These are phyloP conservation scores for Casuarina equisetifolia DNA, from an alignment of 306 rosid genomes.

Conservation along the genomic window DNA sequence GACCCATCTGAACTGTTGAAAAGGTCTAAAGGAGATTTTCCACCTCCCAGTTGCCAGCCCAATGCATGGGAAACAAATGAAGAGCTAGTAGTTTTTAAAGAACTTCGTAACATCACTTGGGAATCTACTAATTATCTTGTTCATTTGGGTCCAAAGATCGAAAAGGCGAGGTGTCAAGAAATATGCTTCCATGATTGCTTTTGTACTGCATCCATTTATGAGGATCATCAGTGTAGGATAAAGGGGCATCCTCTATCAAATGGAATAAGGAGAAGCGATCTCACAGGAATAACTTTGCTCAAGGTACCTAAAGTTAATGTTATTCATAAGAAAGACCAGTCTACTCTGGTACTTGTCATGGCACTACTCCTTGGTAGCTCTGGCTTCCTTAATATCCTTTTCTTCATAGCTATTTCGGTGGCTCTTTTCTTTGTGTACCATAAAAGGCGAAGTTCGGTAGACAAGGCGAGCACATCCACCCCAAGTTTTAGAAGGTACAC, in stretches of 20 bases:
- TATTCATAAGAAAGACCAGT: neutral
- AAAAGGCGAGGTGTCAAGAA: slow-evolving; percentile 10
- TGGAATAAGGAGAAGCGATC: slow-evolving; percentile 20
- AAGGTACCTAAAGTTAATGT: slow-evolving; percentile 11
- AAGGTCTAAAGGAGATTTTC: slow-evolving; percentile 35
- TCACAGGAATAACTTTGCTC: neutral
- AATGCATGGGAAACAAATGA: slow-evolving; percentile 20
- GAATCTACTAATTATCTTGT: slow-evolving; percentile 8
- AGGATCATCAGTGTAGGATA: neutral
- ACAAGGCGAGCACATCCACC: neutral
- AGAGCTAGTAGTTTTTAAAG: slow-evolving; percentile 4
- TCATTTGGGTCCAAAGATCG: neutral
- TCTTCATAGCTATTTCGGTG: neutral
- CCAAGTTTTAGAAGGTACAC: slow-evolving; percentile 3
- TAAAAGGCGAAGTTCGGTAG: neutral
- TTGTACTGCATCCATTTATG: slow-evolving; percentile 2
- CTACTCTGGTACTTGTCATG: slow-evolving; percentile 8
- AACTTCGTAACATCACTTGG: neutral
- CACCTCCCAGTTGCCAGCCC: slow-evolving; percentile 16
- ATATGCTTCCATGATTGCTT: slow-evolving; percentile 23
- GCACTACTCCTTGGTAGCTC: slow-evolving; percentile 35
- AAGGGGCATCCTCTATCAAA: slow-evolving; percentile 32
- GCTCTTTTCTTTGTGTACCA: neutral
- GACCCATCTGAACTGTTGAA: neutral
- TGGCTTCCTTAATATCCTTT: slow-evolving; percentile 26